Evolutionary conservation across 495 filamentous ascomycete genomes (phyloP).

Genomic region (Podospora appendiculata): DNA sequence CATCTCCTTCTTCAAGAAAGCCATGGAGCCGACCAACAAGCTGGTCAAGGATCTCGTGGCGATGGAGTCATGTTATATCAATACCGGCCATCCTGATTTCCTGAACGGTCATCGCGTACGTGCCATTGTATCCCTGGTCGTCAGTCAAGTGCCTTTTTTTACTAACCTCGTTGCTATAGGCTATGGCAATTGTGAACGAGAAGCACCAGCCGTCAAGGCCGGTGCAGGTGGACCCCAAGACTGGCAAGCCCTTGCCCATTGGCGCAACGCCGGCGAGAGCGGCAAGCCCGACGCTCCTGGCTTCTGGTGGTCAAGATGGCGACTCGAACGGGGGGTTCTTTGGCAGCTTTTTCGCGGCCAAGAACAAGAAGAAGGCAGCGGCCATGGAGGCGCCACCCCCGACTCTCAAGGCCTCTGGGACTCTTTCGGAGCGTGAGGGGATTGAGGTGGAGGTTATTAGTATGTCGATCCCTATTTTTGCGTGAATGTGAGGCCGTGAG

Average conservation of each 20-base stretch:
- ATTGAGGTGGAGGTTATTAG: constrained; percentile 98
- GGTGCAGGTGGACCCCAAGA: constrained; percentile 97
- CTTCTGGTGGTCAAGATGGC: constrained; percentile 19
- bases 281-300: constrained; percentile 53
- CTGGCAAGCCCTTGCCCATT: constrained; percentile 84
- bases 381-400: constrained; percentile 96
- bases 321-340: constrained; percentile 75
- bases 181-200: constrained; percentile 97
- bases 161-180: constrained; percentile 34
- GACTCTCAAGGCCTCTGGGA: constrained; percentile 87
- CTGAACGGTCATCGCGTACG: constrained; percentile 83
- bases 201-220: constrained; percentile 72
- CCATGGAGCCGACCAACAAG: constrained; percentile 96
- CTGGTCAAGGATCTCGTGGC: constrained; percentile 85
- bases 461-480: constrained; percentile 40
- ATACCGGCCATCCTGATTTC: constrained; percentile 98
- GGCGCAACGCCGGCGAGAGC: constrained; percentile 54
- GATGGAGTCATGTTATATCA: constrained; percentile 97
- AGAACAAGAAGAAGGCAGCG: constrained; percentile 99
- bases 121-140: constrained; percentile 2
- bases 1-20: constrained; percentile 93
- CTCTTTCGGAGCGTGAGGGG: constrained; percentile 80
- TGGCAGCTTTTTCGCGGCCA: constrained; percentile 92
- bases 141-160: neutral
- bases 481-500: neutral